Conservation (phyloP, 306 rosid species). For the Cucurbita maxima region DNA sequence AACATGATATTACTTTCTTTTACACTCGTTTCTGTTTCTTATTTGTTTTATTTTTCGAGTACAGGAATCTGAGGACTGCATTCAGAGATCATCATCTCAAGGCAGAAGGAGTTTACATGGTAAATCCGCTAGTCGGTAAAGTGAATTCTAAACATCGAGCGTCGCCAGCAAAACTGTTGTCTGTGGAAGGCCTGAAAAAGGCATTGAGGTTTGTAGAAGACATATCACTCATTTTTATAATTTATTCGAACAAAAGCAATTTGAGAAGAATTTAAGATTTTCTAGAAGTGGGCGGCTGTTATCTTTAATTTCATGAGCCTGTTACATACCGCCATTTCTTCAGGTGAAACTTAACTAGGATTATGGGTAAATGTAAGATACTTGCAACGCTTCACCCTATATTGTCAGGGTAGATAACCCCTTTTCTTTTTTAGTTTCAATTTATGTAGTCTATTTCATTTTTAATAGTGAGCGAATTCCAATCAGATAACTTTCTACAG, state of each 20-base stretch:
- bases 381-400: neutral
- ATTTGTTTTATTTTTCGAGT: conserved; percentile 5
- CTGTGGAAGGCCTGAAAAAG: conserved; percentile 66
- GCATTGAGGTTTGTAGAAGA: conserved; percentile 59
- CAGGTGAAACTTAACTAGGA: too few species aligned
- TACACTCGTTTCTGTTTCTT: conserved; percentile 1
- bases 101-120: conserved; percentile 74
- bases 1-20: neutral
- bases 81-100: conserved; percentile 41
- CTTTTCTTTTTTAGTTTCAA: neutral
- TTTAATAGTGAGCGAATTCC: neutral
- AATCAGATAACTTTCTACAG: neutral
- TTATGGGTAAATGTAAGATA: neutral
- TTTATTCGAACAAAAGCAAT: neutral
- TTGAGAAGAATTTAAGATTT: neutral
- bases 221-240: neutral
- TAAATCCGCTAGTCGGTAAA: conserved; percentile 48
- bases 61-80: conserved; percentile 67
- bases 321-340: too few species aligned
- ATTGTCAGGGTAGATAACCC: neutral
- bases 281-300: neutral
- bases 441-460: neutral
- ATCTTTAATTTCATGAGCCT: neutral
- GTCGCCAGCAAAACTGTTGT: conserved; percentile 48
- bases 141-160: conserved; percentile 27